Conservation (phyloP, 1,139 yeast genomes). For the Oligophagozyma castellii region DNA sequence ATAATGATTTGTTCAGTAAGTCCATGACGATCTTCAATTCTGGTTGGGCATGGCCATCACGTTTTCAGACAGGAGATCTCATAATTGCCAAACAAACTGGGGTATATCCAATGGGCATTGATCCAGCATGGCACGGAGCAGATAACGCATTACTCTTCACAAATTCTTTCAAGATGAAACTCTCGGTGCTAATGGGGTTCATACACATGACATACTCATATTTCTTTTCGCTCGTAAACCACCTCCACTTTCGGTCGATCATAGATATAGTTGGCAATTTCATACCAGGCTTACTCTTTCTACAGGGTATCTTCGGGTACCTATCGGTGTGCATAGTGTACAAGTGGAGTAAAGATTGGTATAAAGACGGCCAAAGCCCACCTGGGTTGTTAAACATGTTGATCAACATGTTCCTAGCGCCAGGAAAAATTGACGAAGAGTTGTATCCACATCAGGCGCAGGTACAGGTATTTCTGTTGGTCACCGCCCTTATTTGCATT, state of each 20-base stretch:
- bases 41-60: conserved; percentile 65
- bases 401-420: conserved; percentile 68
- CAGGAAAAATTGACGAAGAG: conserved; percentile 57
- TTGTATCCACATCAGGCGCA: conserved; percentile 50
- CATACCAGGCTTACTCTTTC: conserved; percentile 63
- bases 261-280: conserved; percentile 68
- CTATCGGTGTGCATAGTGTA: conserved; percentile 56
- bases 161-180: conserved; percentile 71
- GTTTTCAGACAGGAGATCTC: conserved; percentile 44
- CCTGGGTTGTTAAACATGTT: conserved; percentile 74
- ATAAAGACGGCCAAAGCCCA: conserved; percentile 50
- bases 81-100: conserved; percentile 44
- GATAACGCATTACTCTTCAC: conserved; percentile 62
- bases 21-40: conserved; percentile 61
- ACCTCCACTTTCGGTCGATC: conserved; percentile 39
- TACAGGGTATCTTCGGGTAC: conserved; percentile 78
- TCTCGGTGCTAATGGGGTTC: conserved; percentile 69
- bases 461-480: conserved; percentile 45
- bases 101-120: conserved; percentile 54
- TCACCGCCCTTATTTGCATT: conserved; percentile 56
- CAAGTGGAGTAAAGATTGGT: conserved; percentile 75
- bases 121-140: conserved; percentile 73
- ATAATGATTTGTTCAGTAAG: conserved; percentile 65
- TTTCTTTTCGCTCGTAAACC: conserved; percentile 55
- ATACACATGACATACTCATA: conserved; percentile 66